Conservation (phyloP, 1,139 yeast species). For the Debaryomycetaceae sp. region DNA sequence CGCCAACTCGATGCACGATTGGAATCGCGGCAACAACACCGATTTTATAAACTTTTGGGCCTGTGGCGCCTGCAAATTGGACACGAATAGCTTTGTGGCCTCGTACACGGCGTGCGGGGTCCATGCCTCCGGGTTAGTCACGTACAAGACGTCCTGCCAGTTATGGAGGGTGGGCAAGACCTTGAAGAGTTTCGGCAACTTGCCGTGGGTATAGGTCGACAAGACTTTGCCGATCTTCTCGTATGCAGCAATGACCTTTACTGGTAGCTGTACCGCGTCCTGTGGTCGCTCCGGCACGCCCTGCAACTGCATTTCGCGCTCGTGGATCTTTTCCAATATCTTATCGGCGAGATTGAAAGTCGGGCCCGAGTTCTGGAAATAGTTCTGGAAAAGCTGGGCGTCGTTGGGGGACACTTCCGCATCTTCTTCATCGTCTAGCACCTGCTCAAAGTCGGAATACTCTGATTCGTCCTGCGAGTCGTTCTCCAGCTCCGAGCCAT, state of each 20-base stretch:
- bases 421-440: slow-evolving; percentile 31
- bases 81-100: slow-evolving; percentile 88
- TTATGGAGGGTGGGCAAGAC: slow-evolving; percentile 85
- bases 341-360: slow-evolving; percentile 73
- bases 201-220: slow-evolving; percentile 91
- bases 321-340: slow-evolving; percentile 79
- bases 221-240: slow-evolving; percentile 82
- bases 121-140: slow-evolving; percentile 89
- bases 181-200: slow-evolving; percentile 87
- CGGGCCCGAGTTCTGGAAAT: slow-evolving; percentile 32
- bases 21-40: slow-evolving; percentile 75
- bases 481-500: slow-evolving; percentile 26
- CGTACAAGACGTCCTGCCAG: slow-evolving; percentile 93
- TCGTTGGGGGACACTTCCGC: slow-evolving; percentile 62
- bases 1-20: slow-evolving; percentile 70
- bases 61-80: slow-evolving; percentile 77
- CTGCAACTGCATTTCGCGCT: slow-evolving; percentile 41
- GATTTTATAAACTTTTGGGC: slow-evolving; percentile 74
- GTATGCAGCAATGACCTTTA: slow-evolving; percentile 91
- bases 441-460: slow-evolving; percentile 37
- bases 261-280: slow-evolving; percentile 72
- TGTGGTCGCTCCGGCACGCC: slow-evolving; percentile 23
- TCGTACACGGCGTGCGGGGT: slow-evolving; percentile 95
- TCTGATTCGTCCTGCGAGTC: slow-evolving; percentile 23
- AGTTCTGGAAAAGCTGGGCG: slow-evolving; percentile 58